These are phyloP conservation scores for Aspergillus sp. DNA, from an alignment of 2,329 filamentous ascomycete genomes.

Conservation along the genomic window DNA sequence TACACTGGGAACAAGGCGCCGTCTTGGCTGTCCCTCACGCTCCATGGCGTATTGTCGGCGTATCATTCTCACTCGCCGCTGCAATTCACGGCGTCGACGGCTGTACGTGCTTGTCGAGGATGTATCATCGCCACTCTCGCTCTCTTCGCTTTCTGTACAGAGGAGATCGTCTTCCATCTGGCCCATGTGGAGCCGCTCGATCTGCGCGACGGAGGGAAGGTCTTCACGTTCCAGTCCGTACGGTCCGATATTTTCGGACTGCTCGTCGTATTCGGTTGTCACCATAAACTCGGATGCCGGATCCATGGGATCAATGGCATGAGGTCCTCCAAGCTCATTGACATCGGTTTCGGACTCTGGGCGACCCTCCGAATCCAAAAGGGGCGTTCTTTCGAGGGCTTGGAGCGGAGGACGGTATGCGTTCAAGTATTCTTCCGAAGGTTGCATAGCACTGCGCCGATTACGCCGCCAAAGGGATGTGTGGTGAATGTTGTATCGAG, in stretches of 20 bases:
- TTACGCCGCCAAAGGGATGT: conserved; percentile 29
- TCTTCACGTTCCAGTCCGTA: not conserved
- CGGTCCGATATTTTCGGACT: conserved; percentile 15
- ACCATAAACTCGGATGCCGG: conserved; percentile 28
- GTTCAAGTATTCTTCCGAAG: conserved; percentile 41
- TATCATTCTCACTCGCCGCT: conserved; percentile 23
- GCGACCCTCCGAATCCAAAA: conserved; percentile 21
- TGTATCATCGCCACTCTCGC: conserved; percentile 27
- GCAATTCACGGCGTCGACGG: conserved; percentile 26
- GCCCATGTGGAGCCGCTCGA: conserved; percentile 23
- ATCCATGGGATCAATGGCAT: conserved; percentile 16
- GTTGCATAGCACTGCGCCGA: conserved; percentile 28
- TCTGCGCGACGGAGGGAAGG: conserved; percentile 20
- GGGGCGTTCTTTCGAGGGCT: conserved; percentile 28
- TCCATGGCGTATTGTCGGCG: conserved; percentile 17
- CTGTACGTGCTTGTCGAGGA: conserved; percentile 19
- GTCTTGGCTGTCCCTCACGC: conserved; percentile 17
- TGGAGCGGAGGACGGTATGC: conserved; percentile 35
- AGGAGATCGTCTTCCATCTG: conserved; percentile 30
- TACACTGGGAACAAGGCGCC: conserved; percentile 24
- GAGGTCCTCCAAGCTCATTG: conserved; percentile 8
- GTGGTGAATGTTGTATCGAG: conserved; percentile 73
- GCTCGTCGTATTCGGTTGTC: conserved; percentile 36
- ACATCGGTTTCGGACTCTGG: conserved; percentile 24
- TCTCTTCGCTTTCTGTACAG: conserved; percentile 32